Base-by-base conservation (phyloP, 2,329 filamentous ascomycete genomes). In the Exophiala sp. region DNA sequence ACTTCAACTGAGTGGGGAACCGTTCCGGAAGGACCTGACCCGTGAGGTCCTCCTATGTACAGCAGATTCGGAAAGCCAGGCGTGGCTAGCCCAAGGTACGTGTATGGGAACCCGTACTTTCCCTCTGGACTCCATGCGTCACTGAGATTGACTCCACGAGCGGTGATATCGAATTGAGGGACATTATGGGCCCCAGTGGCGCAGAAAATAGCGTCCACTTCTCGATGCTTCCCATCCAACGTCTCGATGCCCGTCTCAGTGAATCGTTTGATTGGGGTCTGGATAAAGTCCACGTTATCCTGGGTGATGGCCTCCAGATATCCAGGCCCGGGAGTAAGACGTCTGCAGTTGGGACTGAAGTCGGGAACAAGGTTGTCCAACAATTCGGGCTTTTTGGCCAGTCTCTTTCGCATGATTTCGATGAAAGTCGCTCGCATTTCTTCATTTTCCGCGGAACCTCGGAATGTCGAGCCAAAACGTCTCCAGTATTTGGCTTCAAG, bases 1-100 rank as follows among this genome's bases (percentile, higher is more conserved):
- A 76, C 81, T 64, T 88, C 85, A 19, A 83, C 73, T 51, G 73
- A 77, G 59, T 85, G 79, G 1, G 83, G 83, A 0, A 86, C 78
- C 0, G 81, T 86, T 1, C 83, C 84, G 1, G 78, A 80, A 1
- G 78, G 73, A 0, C 80, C 81, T 9, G 66, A 65, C 27, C 66
- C 68, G 43, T 68, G 60, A 0, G 70, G 71, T 0, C 70, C 71
- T 2, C 55, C 46, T 10, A 71, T 58, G 59, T 70, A 67, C 53
- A 75, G 69, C 50, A 75, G 59, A 52, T 75, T 74, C 0, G 73
- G 73, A 48, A 71, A 74, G 0, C 65, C 60, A 1, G 64, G 51
- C 1, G 67, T 62, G 2, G 60, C 58, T 3, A 72, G 51, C 0
- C 73, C 73, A 0, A 73, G 60, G 52, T 71, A 72, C 0, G 66